phyloP scores from a whole-genome alignment of 2,329 filamentous ascomycete genomes.

The Myriosclerotinia duriaeana region DNA sequence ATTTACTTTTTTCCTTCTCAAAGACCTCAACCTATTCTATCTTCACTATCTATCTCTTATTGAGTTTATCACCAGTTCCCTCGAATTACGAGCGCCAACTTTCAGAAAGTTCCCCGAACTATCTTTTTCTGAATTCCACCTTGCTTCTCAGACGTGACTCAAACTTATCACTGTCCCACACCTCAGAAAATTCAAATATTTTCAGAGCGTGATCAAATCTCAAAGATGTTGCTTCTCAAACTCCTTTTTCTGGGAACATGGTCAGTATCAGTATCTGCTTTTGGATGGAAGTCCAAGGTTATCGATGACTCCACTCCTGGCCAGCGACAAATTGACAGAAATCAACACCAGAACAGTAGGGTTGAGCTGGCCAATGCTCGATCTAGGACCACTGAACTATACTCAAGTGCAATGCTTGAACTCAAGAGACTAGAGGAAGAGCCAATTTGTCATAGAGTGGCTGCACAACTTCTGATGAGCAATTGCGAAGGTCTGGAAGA shows the following conservation, averaged over 20 bases:
- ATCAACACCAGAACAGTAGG: slow-evolving; percentile 22
- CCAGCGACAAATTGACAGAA: background rate
- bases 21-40: background rate
- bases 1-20: background rate
- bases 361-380: slow-evolving; percentile 31
- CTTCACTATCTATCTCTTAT: background rate
- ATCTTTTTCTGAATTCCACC: background rate
- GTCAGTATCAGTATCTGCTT: slow-evolving; percentile 8
- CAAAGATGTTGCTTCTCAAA: slow-evolving; percentile 12
- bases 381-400: slow-evolving; percentile 35
- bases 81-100: background rate
- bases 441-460: slow-evolving; percentile 40
- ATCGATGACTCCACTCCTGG: slow-evolving; percentile 11
- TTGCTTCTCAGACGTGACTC: slow-evolving; percentile 1
- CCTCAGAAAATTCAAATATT: background rate
- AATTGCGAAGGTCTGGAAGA: slow-evolving; percentile 39
- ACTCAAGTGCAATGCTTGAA: slow-evolving; percentile 39
- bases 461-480: slow-evolving; percentile 40
- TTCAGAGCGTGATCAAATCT: background rate
- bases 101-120: background rate
- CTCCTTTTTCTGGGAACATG: background rate
- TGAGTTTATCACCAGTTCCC: background rate
- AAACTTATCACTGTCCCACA: background rate
- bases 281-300: slow-evolving; percentile 20
- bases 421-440: slow-evolving; percentile 39